These are phyloP conservation scores for Dioscorea zingiberensis DNA, from an alignment of 106 monocot species.

Conservation along the genomic window DNA sequence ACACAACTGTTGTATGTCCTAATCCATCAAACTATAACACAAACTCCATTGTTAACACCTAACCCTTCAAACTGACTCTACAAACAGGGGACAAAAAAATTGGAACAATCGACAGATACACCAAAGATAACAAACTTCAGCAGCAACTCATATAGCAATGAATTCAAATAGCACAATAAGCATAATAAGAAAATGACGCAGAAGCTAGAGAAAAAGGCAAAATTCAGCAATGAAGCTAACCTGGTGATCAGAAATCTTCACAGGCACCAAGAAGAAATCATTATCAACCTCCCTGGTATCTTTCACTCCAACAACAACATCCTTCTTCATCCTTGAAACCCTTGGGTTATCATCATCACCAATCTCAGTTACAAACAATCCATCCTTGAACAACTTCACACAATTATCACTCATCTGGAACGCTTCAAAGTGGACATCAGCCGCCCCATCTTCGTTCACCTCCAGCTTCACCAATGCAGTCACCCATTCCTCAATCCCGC, in stretches of 20 bases:
- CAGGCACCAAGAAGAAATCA: constrained; percentile 92
- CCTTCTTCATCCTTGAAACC: constrained; percentile 81
- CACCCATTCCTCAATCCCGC: constrained; percentile 82
- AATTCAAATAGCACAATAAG: too few species aligned
- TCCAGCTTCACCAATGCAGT: constrained; percentile 84
- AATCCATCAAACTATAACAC: too few species aligned
- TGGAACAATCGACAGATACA: too few species aligned
- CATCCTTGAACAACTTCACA: constrained; percentile 77
- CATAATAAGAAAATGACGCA: neutral
- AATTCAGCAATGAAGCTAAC: constrained; percentile 16
- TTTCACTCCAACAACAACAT: constrained; percentile 80
- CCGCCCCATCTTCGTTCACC: constrained; percentile 73
- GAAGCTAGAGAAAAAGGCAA: neutral
- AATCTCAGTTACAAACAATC: constrained; percentile 56
- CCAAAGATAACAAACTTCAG: too few species aligned
- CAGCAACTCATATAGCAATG: too few species aligned
- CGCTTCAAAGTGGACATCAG: constrained; percentile 95
- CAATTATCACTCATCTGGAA: constrained; percentile 98
- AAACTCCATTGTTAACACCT: too few species aligned
- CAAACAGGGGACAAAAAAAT: too few species aligned
- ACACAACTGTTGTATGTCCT: too few species aligned
- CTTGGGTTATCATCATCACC: constrained; percentile 62
- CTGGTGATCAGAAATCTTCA: constrained; percentile 95
- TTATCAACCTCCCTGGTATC: constrained; percentile 88
- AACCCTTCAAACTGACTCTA: too few species aligned